Evolutionary conservation across 2,329 filamentous ascomycete species (phyloP).

Genomic region (Coniosporium tulheliwenetii): DNA sequence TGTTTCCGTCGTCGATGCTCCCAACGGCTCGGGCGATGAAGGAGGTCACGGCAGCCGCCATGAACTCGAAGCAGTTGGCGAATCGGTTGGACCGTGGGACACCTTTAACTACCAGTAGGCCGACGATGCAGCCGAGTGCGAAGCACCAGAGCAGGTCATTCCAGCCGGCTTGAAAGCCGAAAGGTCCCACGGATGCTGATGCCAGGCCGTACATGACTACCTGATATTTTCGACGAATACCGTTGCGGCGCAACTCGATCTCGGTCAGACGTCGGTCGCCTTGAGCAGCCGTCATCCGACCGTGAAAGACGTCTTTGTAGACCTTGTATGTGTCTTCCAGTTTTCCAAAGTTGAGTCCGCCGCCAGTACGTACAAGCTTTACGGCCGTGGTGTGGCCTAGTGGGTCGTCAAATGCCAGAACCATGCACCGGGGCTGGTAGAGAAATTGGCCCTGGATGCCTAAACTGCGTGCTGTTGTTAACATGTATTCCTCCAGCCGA

Average conservation of each 20-base stretch:
- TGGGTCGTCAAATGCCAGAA: slow-evolving; percentile 72
- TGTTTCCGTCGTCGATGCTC: slow-evolving; percentile 25
- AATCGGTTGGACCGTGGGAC: slow-evolving; percentile 61
- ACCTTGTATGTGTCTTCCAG: slow-evolving; percentile 60
- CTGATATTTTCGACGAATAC: slow-evolving; percentile 9
- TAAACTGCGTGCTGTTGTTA: slow-evolving; percentile 74
- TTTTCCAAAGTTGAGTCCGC: slow-evolving; percentile 59
- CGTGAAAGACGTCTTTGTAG: slow-evolving; percentile 72
- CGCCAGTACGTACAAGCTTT: slow-evolving; percentile 52
- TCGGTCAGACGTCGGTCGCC: slow-evolving; percentile 47
- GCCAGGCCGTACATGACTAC: slow-evolving; percentile 62
- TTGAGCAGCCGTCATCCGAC: slow-evolving; percentile 56
- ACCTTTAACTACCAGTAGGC: slow-evolving; percentile 57
- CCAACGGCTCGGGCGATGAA: slow-evolving; percentile 33
- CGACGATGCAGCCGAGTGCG: slow-evolving; percentile 57
- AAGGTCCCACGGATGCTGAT: slow-evolving; percentile 60
- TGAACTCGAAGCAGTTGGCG: slow-evolving; percentile 34
- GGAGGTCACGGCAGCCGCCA: slow-evolving; percentile 31
- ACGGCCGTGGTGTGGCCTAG: slow-evolving; percentile 66
- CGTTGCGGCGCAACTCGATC: slow-evolving; percentile 34
- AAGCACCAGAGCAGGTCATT: slow-evolving; percentile 70
- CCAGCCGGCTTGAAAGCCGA: slow-evolving; percentile 61
- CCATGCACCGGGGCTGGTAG: slow-evolving; percentile 86
- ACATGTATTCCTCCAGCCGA: slow-evolving; percentile 81
- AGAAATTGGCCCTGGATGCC: slow-evolving; percentile 82